Percentiles rank a stretch among this genome's conserved stretches.
These are phyloP conservation scores for Russula sp. DNA, from an alignment of 768 basidiomycete species.

Conservation along the genomic window DNA sequence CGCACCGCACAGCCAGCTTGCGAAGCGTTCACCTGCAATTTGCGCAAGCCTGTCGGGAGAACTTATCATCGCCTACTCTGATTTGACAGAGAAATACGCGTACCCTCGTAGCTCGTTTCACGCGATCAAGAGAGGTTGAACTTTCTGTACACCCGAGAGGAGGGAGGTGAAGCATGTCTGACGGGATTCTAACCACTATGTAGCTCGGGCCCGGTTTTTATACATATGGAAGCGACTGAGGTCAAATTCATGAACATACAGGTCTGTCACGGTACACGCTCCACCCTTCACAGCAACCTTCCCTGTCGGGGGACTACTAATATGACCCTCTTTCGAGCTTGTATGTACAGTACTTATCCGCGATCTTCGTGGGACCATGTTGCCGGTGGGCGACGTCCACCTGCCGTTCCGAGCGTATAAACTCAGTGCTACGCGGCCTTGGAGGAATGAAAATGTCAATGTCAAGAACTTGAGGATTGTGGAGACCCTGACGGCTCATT, in stretches of 20 bases:
- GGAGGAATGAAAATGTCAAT: background rate
- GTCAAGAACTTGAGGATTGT: background rate
- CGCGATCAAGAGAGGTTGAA: slow-evolving; percentile 6
- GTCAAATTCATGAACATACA: background rate
- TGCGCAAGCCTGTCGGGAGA: slow-evolving; percentile 45
- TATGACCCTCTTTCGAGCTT: background rate
- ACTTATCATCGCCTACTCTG: background rate
- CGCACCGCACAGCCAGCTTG: slow-evolving; percentile 7
- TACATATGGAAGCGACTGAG: background rate
- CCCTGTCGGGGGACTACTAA: background rate
- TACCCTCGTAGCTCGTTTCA: slow-evolving; percentile 18
- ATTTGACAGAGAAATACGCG: background rate
- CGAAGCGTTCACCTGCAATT: slow-evolving; percentile 45
- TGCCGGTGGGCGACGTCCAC: background rate
- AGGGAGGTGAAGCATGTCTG: background rate
- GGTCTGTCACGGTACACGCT: background rate
- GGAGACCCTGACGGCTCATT: background rate
- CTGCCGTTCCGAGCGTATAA: slow-evolving; percentile 2
- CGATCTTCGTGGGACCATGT: background rate
- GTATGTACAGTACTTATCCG: background rate
- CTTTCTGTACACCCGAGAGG: background rate
- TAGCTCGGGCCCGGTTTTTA: background rate
- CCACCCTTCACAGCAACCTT: background rate
- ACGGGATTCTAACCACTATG: background rate
- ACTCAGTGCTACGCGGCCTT: background rate